Percentiles rank a stretch among this genome's conserved stretches.
Conservation (phyloP, 192 early-diverging fungal genomes). For the Pilaira anomala region DNA sequence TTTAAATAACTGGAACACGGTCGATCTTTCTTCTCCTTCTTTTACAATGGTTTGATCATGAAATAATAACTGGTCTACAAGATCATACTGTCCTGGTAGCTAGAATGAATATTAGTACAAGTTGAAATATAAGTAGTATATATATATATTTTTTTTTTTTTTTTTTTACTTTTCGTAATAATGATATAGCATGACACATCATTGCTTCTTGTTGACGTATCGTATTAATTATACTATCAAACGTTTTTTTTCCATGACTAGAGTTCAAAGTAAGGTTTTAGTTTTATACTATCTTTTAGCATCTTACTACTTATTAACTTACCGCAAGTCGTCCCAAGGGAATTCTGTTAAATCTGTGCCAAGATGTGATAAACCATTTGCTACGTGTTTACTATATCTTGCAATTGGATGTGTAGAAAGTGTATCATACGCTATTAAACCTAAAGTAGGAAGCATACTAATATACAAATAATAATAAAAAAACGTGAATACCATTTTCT, state of each 20-base stretch:
- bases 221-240: slow-evolving; percentile 36
- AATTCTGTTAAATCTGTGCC: slow-evolving; percentile 33
- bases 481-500: background rate
- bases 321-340: slow-evolving; percentile 48
- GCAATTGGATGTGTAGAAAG: slow-evolving; percentile 59
- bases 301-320: slow-evolving; percentile 5
- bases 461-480: slow-evolving; percentile 3
- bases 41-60: slow-evolving; percentile 36
- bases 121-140: background rate
- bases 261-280: background rate
- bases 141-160: no score
- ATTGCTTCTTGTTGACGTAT: slow-evolving; percentile 44
- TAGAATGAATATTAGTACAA: slow-evolving; percentile 19
- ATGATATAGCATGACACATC: slow-evolving; percentile 50
- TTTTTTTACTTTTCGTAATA: slow-evolving; percentile 55
- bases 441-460: slow-evolving; percentile 70
- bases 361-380: slow-evolving; percentile 33
- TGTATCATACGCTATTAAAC: slow-evolving; percentile 73
- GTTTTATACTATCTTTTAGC: background rate
- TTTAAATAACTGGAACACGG: slow-evolving; percentile 56
- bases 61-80: slow-evolving; percentile 54
- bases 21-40: slow-evolving; percentile 52
- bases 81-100: slow-evolving; percentile 58
- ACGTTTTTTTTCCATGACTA: slow-evolving; percentile 30
- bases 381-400: slow-evolving; percentile 41